Evolutionary conservation across 805 yeast genomes (phyloP).

Genomic region (Spathaspora gorwiae): DNA sequence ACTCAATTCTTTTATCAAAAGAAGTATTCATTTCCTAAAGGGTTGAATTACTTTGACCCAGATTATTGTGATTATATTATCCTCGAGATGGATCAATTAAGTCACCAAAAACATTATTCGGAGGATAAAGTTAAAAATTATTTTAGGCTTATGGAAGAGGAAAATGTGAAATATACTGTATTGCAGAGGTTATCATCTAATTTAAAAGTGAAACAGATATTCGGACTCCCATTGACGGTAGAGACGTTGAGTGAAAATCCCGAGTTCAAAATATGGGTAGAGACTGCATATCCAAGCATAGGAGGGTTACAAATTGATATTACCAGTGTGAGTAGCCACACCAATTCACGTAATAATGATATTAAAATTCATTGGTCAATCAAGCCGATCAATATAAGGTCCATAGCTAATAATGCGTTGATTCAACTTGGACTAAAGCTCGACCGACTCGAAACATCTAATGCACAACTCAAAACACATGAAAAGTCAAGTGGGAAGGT

Average conservation of each 20-base stretch:
- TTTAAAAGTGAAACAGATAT: slow-evolving; percentile 18
- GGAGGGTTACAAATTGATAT: slow-evolving; percentile 23
- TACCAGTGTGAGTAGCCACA: not conserved
- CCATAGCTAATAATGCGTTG: slow-evolving; percentile 15
- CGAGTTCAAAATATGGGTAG: slow-evolving; percentile 26
- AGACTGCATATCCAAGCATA: slow-evolving; percentile 23
- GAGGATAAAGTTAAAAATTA: slow-evolving; percentile 7
- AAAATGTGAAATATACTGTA: slow-evolving; percentile 23
- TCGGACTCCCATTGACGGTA: slow-evolving; percentile 24
- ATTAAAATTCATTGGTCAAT: slow-evolving; percentile 20
- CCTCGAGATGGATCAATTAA: slow-evolving; percentile 13
- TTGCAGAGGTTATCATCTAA: slow-evolving; percentile 21
- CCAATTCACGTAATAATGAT: not conserved
- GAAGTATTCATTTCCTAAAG: slow-evolving; percentile 22
- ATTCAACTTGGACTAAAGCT: slow-evolving; percentile 21
- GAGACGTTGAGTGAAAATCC: slow-evolving; percentile 7
- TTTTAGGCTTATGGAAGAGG: slow-evolving; percentile 12
- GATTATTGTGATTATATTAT: slow-evolving; percentile 12
- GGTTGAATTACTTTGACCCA: slow-evolving; percentile 21
- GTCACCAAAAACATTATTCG: slow-evolving; percentile 7
- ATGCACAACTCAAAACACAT: slow-evolving; percentile 20
- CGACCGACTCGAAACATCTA: slow-evolving; percentile 17
- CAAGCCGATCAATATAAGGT: slow-evolving; percentile 19
- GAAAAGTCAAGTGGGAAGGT: slow-evolving; percentile 22
- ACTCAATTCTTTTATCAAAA: slow-evolving; percentile 22